Evolutionary conservation across 1,139 yeast genomes (phyloP).

Genomic region (Maudiozyma humilis): DNA sequence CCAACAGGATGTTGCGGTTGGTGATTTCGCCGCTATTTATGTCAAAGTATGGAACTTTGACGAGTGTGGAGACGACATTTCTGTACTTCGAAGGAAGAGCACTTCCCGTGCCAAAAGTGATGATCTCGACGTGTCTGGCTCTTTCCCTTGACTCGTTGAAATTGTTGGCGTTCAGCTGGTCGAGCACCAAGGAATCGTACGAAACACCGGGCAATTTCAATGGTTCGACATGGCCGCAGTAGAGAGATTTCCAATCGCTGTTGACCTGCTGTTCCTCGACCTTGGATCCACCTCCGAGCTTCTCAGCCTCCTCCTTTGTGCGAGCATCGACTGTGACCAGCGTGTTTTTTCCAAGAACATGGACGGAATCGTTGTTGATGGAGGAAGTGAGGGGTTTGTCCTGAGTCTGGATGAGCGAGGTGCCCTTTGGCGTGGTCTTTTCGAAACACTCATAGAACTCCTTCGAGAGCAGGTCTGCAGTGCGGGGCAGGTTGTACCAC

Average conservation of each 20-base stretch:
- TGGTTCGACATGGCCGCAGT: slow-evolving; percentile 37
- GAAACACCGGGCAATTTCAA: slow-evolving; percentile 19
- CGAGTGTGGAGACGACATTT: slow-evolving; percentile 72
- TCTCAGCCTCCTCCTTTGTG: slow-evolving; percentile 12
- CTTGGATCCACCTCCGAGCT: slow-evolving; percentile 10
- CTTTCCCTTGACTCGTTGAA: slow-evolving; percentile 19
- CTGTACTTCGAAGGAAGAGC: slow-evolving; percentile 81
- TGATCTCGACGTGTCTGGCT: slow-evolving; percentile 52
- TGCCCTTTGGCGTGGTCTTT: slow-evolving; percentile 16
- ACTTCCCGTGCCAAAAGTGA: slow-evolving; percentile 89
- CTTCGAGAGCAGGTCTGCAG: slow-evolving; percentile 25
- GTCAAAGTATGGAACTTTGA: slow-evolving; percentile 51
- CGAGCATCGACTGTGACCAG: slow-evolving; percentile 20
- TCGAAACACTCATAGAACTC: slow-evolving; percentile 28
- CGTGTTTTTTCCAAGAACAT: slow-evolving; percentile 19
- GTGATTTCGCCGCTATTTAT: slow-evolving; percentile 25
- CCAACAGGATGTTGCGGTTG: slow-evolving; percentile 51
- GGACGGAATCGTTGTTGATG: slow-evolving; percentile 19
- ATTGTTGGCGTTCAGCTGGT: slow-evolving; percentile 19
- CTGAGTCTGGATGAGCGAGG: slow-evolving; percentile 20
- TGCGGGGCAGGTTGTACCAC: slow-evolving; percentile 45
- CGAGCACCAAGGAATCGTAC: slow-evolving; percentile 13
- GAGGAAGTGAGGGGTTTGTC: slow-evolving; percentile 12
- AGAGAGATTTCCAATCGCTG: slow-evolving; percentile 37
- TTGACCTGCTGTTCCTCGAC: too few relatives aligned